phyloP scores from a whole-genome alignment of 106 monocot genomes.

The Allium fistulosum region DNA sequence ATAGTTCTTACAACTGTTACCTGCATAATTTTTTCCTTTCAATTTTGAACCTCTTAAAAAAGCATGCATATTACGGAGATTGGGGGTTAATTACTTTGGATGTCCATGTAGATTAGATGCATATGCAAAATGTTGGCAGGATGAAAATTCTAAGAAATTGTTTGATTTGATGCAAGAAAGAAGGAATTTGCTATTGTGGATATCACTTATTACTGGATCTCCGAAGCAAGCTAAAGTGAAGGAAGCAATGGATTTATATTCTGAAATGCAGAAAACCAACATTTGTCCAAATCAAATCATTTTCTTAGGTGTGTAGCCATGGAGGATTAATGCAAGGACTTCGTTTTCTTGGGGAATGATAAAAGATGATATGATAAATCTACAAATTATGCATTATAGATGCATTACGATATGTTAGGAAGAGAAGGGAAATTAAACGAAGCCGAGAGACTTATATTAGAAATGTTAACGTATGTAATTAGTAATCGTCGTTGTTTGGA shows the following conservation, averaged over 20 bases:
- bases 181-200: conserved; percentile 75
- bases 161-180: conserved; percentile 30
- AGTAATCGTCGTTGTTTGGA: conserved; percentile 38
- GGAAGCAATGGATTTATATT: conserved; percentile 37
- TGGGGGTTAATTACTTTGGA: conserved; percentile 22
- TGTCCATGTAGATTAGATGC: conserved; percentile 56
- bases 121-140: conserved; percentile 64
- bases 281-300: conserved; percentile 54
- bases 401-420: conserved; percentile 77
- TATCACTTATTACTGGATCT: conserved; percentile 43
- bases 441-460: conserved; percentile 37
- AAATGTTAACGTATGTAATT: conserved; percentile 33
- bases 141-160: conserved; percentile 20
- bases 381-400: conserved; percentile 58
- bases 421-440: conserved; percentile 53
- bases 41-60: conserved; percentile 11
- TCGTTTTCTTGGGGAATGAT: conserved; percentile 39
- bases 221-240: conserved; percentile 63
- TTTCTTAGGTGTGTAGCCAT: conserved; percentile 57
- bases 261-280: conserved; percentile 24
- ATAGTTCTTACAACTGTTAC: conserved; percentile 50
- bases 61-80: conserved; percentile 48
- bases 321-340: conserved; percentile 66
- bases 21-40: conserved; percentile 38
- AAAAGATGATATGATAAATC: conserved; percentile 25